Evolutionary conservation across 805 yeast species (phyloP), one percentile per base, ranked within the genome.

Genomic region (Starmerella ratchasimensis): DNA sequence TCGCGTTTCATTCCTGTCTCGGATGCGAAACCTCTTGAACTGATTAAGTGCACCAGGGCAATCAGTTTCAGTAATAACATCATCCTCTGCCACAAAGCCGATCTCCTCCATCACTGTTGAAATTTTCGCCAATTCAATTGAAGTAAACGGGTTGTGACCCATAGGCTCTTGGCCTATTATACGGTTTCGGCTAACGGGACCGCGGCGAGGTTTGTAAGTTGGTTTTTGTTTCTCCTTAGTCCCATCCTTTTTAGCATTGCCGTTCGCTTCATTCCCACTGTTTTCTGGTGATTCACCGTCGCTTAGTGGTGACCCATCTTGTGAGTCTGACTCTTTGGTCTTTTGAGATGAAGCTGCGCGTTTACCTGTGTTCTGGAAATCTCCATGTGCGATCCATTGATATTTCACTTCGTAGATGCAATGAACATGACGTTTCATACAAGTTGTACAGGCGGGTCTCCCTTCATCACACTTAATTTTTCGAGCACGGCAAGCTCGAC

Each of bases 391-490:
- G 30, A 45, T 27, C 51, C 51, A 48, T n/a, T 37, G 49, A 39
- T 36, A 41, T 9, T 26, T 16, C 16, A 39, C 21, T 13, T 39
- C 42, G 33, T 38, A 48, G 33, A 16, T 42, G 36, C 52, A 48
- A 11, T 15, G 15, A 8, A 33, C 15, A 4, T 31, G 28, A 10
- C 43, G 34, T 5, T 28, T 62, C 23, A 58, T 47, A 51, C 81
- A 75, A 48, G 72, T 73, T 36, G 57, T 55, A 48, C 82, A 75
- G 34, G 61, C 58, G 2, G 80, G 80, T n/a, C 71, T 59, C 22
- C 61, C 58, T 53, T 75, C 81, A 54, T 75, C 79, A 54, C 81
- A 74, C 47, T 74, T 75, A 51, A 74, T 71, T 28, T 78, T 61
- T 28, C 80, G 64, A 34, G 64, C 61, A 49, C 74, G 74, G 55